Percentiles rank a stretch among this genome's conserved stretches.
Evolutionary conservation across 1,284 basidiomycete species (phyloP).

Genomic region (Moniliophthora roreri): DNA sequence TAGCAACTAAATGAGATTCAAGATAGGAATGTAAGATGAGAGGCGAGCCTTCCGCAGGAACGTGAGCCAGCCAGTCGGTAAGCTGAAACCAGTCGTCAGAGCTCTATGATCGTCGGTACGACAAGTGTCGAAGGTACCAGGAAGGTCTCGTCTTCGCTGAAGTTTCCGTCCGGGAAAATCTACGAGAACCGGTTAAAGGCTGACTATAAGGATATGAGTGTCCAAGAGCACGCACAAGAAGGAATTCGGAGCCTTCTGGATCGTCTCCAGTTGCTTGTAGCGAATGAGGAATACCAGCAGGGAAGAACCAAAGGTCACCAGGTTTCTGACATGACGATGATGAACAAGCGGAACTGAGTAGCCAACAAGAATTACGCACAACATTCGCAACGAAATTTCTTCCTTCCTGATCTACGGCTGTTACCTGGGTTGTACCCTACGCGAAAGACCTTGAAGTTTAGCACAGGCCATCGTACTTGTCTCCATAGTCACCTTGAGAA

Average conservation of each 20-base stretch:
- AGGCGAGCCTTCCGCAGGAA: conserved; percentile 41
- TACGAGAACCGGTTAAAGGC: conserved; percentile 26
- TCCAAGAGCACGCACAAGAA: conserved; percentile 46
- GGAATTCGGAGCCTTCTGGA: conserved; percentile 64
- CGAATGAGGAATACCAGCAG: conserved; percentile 63
- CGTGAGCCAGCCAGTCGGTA: conserved; percentile 68
- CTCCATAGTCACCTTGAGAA: conserved; percentile 38
- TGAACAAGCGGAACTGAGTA: neutral
- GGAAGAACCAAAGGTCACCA: conserved; percentile 66
- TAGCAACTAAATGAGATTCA: conserved; percentile 29
- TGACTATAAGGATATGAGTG: neutral
- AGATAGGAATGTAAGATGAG: neutral
- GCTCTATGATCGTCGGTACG: conserved; percentile 12
- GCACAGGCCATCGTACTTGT: too few relatives aligned
- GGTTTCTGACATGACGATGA: conserved; percentile 27
- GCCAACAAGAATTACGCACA: conserved; percentile 30
- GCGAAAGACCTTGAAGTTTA: too few relatives aligned
- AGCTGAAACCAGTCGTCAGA: conserved; percentile 31
- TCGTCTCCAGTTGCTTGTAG: conserved; percentile 61
- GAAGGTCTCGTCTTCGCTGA: conserved; percentile 71
- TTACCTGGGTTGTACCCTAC: conserved; percentile 56
- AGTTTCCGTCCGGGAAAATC: conserved; percentile 65
- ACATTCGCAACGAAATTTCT: conserved; percentile 61
- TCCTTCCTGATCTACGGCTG: conserved; percentile 59
- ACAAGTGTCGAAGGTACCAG: conserved; percentile 34